These are phyloP conservation scores for Aureobasidium sp. DNA, from an alignment of 2,329 filamentous ascomycete genomes.

Conservation along the genomic window DNA sequence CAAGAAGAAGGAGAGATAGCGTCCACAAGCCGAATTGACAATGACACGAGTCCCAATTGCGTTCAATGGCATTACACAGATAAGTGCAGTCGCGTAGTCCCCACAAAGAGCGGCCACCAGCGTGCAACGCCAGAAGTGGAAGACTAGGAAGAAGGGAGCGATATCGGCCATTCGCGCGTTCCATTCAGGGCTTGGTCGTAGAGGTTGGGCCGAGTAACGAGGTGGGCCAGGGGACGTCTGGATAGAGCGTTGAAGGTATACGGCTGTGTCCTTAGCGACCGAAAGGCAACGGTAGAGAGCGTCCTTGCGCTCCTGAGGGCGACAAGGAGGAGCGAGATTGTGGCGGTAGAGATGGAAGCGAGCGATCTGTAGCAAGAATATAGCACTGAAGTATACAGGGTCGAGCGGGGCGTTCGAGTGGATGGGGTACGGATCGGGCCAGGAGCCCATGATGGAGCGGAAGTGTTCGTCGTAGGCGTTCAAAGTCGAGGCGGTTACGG, in stretches of 20 bases:
- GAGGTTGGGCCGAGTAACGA: slow-evolving; percentile 15
- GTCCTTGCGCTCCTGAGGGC: slow-evolving; percentile 53
- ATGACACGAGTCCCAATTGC: slow-evolving; percentile 63
- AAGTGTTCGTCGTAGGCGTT: slow-evolving; percentile 78
- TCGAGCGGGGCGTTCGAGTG: slow-evolving; percentile 60
- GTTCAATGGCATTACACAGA: slow-evolving; percentile 62
- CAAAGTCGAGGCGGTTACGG: slow-evolving; percentile 58
- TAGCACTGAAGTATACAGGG: slow-evolving; percentile 62
- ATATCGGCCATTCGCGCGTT: slow-evolving; percentile 54
- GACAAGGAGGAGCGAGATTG: slow-evolving; percentile 68
- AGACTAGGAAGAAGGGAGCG: slow-evolving; percentile 66
- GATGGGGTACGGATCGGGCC: slow-evolving; percentile 66
- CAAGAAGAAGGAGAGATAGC: slow-evolving; percentile 74
- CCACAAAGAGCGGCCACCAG: slow-evolving; percentile 70
- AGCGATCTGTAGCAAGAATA: slow-evolving; percentile 71
- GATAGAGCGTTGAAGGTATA: slow-evolving; percentile 61
- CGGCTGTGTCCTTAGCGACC: slow-evolving; percentile 69
- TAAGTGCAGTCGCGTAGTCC: slow-evolving; percentile 62
- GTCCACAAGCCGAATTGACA: slow-evolving; percentile 69
- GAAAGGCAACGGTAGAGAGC: slow-evolving; percentile 71
- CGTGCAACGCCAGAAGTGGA: slow-evolving; percentile 79
- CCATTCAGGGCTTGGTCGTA: slow-evolving; percentile 30
- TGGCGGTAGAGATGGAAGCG: slow-evolving; percentile 83
- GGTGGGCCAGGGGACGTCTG: slow-evolving; percentile 28
- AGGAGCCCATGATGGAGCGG: slow-evolving; percentile 60